Conservation (phyloP, 352 stramenopile species). For the Pythium apleroticum region DNA sequence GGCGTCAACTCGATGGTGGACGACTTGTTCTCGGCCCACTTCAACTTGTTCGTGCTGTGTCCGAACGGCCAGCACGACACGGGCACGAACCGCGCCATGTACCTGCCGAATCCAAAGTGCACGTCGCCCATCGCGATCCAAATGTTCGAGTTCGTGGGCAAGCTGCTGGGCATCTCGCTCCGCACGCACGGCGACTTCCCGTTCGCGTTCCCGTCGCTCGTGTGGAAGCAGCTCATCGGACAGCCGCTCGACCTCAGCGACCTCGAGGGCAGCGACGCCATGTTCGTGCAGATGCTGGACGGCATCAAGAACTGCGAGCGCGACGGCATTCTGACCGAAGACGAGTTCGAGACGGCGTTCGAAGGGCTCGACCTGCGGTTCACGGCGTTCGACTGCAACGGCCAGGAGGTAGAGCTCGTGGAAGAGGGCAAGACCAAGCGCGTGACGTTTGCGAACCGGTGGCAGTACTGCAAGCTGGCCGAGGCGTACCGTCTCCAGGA, state of each 20-base stretch:
- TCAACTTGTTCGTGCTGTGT: constrained; percentile 83
- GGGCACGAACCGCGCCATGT: constrained; percentile 84
- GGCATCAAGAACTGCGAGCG: constrained; percentile 82
- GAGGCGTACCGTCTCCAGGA: constrained; percentile 84
- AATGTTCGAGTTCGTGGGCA: constrained; percentile 95
- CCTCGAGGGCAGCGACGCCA: constrained; percentile 87
- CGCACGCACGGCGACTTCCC: constrained; percentile 92
- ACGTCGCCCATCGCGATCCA: constrained; percentile 85
- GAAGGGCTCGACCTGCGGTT: constrained; percentile 76
- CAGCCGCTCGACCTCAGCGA: constrained; percentile 79
- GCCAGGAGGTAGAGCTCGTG: constrained; percentile 80
- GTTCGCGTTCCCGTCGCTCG: constrained; percentile 90
- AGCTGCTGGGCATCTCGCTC: constrained; percentile 93
- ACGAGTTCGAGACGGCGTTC: constrained; percentile 79
- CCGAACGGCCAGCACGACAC: constrained; percentile 88
- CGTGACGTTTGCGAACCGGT: constrained; percentile 85
- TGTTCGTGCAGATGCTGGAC: constrained; percentile 89
- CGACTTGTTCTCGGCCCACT: constrained; percentile 84
- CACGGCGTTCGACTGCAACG: constrained; percentile 83
- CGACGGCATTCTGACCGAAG: constrained; percentile 76
- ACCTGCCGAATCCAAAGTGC: constrained; percentile 87
- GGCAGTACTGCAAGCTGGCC: constrained; percentile 81
- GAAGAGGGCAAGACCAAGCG: constrained; percentile 58
- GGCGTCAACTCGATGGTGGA: constrained; percentile 89
- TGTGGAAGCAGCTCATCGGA: constrained; percentile 92